These are phyloP conservation scores for Celoporthe dispersa DNA, from an alignment of 2,329 filamentous ascomycete genomes.

Conservation along the genomic window DNA sequence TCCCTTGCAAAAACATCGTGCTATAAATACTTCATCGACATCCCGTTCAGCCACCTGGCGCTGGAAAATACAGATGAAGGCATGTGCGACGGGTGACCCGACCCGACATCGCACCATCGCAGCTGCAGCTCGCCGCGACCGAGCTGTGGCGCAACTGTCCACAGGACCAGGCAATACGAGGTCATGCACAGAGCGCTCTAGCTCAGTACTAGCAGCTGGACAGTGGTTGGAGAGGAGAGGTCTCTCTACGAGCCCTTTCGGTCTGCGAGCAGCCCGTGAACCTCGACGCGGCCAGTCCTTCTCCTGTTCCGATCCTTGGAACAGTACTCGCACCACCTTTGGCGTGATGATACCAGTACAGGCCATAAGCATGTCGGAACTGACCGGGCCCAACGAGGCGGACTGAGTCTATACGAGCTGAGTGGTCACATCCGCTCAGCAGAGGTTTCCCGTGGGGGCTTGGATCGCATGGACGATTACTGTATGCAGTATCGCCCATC, in stretches of 20 bases:
- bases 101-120: background rate
- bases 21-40: background rate
- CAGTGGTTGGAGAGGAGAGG: background rate
- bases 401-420: background rate
- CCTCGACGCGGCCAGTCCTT: background rate
- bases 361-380: background rate
- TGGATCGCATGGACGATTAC: background rate
- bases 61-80: background rate
- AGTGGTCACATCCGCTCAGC: background rate
- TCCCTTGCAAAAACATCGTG: background rate
- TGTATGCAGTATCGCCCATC: background rate
- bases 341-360: background rate
- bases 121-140: constrained; percentile 9
- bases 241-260: background rate
- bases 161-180: constrained; percentile 6
- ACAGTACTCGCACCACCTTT: background rate
- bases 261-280: background rate
- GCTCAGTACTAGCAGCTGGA: background rate
- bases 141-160: constrained; percentile 10
- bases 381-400: background rate
- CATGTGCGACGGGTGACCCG: background rate
- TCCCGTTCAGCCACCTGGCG: background rate
- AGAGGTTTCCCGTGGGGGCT: background rate
- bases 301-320: background rate
- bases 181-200: background rate